Evolutionary conservation across 495 filamentous ascomycete species (phyloP), one percentile per base, ranked within the genome.

Genomic region (Aspergillus carlsbadensis): DNA sequence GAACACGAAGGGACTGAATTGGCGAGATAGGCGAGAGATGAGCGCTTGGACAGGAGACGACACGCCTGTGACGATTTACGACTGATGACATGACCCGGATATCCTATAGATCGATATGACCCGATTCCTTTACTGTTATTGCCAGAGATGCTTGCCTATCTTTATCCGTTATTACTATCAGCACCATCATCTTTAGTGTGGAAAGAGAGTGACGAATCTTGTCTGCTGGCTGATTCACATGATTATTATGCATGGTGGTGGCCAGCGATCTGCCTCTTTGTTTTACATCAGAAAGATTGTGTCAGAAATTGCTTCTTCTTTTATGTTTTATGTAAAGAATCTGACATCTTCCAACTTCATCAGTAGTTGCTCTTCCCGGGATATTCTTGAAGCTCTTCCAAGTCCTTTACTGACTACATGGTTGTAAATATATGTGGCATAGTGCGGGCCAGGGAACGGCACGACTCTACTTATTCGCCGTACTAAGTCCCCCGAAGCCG

Each of bases 1-100:
- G n/a, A n/a, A n/a, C n/a, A n/a, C n/a, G n/a, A n/a, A n/a, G n/a
- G n/a, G n/a, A n/a, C n/a, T n/a, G n/a, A n/a, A n/a, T n/a, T n/a
- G n/a, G n/a, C n/a, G n/a, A n/a, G n/a, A n/a, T n/a, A n/a, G n/a
- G n/a, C n/a, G 26, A 4, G 26, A 29, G 26, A 29, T 29, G 26
- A 29, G 4, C 26, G 8, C 8, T 4, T 29, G 3, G 37, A 22
- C 26, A 39, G 10, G 14, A 35, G 45, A 22, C 22, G 47, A 52
- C 13, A 35, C 21, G 17, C 24, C 20, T 54, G 37, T 59, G 49
- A 65, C 56, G 62, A 47, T 45, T 57, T 54, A 65, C 34, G 62
- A 65, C 42, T 65, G 59, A 65, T 47, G 58, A 61, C 58, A 59
- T 57, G 55, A 59, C 58, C 53, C 48, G 56, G 56, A 65, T 65